Evolutionary conservation across 805 yeast species (phyloP).

Genomic region (Myxozyma melibiosi): DNA sequence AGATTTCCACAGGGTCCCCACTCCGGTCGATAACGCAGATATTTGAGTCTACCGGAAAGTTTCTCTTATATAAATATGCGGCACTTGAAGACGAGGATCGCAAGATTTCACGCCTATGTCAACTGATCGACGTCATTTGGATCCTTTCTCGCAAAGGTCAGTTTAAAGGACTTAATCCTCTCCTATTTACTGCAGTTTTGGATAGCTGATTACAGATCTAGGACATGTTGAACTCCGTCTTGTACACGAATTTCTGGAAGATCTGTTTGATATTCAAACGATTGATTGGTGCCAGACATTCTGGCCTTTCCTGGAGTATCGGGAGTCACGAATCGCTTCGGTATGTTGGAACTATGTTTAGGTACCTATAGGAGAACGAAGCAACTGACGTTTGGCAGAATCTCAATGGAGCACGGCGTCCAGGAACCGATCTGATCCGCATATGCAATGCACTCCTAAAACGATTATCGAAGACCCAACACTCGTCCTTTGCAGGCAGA

Average conservation of each 20-base stretch:
- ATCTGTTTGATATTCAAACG: constrained; percentile 40
- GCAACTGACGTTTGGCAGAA: constrained; percentile 8
- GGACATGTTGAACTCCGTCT: constrained; percentile 30
- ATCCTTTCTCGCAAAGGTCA: not conserved
- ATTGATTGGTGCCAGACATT: constrained; percentile 43
- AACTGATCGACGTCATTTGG: constrained; percentile 33
- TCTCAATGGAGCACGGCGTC: constrained; percentile 39
- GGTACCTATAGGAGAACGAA: not conserved
- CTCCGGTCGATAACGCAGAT: not conserved
- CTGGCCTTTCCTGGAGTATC: constrained; percentile 41
- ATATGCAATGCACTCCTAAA: constrained; percentile 42
- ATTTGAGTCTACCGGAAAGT: constrained; percentile 11
- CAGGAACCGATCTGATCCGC: constrained; percentile 43
- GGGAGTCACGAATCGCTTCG: constrained; percentile 37
- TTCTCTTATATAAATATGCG: constrained; percentile 26
- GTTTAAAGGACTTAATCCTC: not conserved
- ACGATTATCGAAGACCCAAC: constrained; percentile 41
- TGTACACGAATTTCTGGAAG: constrained; percentile 40
- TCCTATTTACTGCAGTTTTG: not conserved
- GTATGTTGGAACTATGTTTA: not conserved
- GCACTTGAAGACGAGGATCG: constrained; percentile 6
- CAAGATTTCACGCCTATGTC: constrained; percentile 20
- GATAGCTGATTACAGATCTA: not conserved
- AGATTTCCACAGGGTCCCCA: no score
- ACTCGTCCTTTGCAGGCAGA: constrained; percentile 42